Evolutionary conservation across 2,329 filamentous ascomycete species (phyloP).

Genomic region (Diplodia scrobiculata): DNA sequence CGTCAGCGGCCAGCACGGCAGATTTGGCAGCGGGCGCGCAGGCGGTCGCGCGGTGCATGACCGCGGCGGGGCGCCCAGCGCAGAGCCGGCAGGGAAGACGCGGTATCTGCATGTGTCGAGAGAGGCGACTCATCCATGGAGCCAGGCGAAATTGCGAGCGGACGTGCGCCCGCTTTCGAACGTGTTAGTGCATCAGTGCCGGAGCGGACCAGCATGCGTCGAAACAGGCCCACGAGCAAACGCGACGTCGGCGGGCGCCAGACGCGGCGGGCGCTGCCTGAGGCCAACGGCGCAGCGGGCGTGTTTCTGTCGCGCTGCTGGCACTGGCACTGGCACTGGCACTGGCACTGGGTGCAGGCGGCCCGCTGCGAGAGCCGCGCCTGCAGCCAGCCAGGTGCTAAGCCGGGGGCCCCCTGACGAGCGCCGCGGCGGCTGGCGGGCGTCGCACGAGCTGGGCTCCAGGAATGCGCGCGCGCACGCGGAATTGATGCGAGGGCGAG

Average conservation of each 20-base stretch:
- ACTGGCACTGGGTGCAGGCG: too few species aligned
- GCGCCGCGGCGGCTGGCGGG: neutral
- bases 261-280: neutral
- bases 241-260: neutral
- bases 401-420: neutral
- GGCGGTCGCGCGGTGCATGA: neutral
- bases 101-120: slow-evolving; percentile 3
- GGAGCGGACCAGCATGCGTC: slow-evolving; percentile 6
- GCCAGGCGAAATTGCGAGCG: slow-evolving; percentile 21
- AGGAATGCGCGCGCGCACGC: slow-evolving; percentile 6
- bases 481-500: slow-evolving; percentile 5
- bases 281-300: neutral
- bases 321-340: too few species aligned
- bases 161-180: slow-evolving; percentile 13
- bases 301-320: neutral
- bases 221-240: slow-evolving; percentile 10
- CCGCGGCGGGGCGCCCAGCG: neutral
- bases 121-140: slow-evolving; percentile 12
- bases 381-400: neutral
- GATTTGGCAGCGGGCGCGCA: neutral
- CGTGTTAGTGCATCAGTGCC: slow-evolving; percentile 11
- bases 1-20: neutral
- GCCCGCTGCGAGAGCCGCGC: neutral
- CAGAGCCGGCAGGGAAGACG: slow-evolving; percentile 3
- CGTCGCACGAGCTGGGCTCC: neutral